Evolutionary conservation across 331 rosid species (phyloP).

Genomic region (Phaseolus coccineus): DNA sequence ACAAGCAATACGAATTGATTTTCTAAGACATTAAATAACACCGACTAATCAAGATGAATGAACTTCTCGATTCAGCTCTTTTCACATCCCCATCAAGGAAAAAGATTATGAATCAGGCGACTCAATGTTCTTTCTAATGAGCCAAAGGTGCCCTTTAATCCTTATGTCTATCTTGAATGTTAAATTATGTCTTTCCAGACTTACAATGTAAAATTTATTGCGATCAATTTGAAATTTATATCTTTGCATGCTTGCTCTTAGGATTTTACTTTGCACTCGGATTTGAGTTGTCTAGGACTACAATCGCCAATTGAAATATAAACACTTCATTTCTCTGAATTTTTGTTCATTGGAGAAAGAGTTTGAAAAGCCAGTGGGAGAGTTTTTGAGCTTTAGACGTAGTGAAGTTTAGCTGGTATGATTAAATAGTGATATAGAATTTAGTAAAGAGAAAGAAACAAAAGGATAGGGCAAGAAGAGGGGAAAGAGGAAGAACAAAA

Average conservation of each 20-base stretch:
- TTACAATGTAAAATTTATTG: conserved; percentile 5
- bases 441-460: too few relatives aligned
- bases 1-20: conserved; percentile 14
- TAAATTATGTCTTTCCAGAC: conserved; percentile 27
- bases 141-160: conserved; percentile 39
- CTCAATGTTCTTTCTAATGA: conserved; percentile 36
- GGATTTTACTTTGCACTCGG: conserved; percentile 20
- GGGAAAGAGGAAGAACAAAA: too few relatives aligned
- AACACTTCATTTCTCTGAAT: conserved; percentile 14
- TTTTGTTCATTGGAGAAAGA: conserved; percentile 31
- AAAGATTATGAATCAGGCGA: conserved; percentile 34
- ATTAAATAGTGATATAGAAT: conserved; percentile 34
- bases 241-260: not conserved
- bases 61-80: conserved; percentile 26
- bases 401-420: conserved; percentile 44
- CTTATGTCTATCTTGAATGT: conserved; percentile 33
- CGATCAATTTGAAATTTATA: conserved; percentile 8
- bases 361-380: conserved; percentile 38
- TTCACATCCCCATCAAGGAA: conserved; percentile 28
- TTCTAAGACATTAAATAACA: not conserved
- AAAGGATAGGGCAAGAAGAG: too few relatives aligned
- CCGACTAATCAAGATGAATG: conserved; percentile 16
- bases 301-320: not conserved
- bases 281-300: conserved; percentile 20
- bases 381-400: conserved; percentile 59